Evolutionary conservation across 1,284 basidiomycete species (phyloP).

Genomic region (Apiotrichum domesticum): DNA sequence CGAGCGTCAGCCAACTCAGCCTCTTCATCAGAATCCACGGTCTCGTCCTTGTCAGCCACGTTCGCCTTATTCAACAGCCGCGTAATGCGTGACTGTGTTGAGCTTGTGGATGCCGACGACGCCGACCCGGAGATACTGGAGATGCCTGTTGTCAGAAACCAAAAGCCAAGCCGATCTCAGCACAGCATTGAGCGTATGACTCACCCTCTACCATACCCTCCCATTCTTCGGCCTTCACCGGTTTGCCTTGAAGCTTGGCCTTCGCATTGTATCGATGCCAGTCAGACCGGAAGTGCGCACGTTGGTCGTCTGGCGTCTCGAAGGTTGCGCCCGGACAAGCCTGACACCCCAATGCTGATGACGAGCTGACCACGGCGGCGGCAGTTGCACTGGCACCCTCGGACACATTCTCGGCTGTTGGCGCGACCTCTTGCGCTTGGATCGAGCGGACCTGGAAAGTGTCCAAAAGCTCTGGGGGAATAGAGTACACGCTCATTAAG

Average conservation of each 20-base stretch:
- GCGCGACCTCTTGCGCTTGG: conserved; percentile 26
- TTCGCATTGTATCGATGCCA: conserved; percentile 99
- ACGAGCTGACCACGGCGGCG: conserved; percentile 11
- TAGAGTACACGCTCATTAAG: conserved; percentile 52
- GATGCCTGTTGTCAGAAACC: conserved; percentile 53
- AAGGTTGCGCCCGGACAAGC: conserved; percentile 70
- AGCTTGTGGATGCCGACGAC: conserved; percentile 56
- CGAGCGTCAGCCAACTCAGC: conserved; percentile 41
- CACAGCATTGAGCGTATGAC: conserved; percentile 18
- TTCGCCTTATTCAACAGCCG: conserved; percentile 59
- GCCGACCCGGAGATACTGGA: conserved; percentile 86
- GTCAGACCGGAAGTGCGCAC: conserved; percentile 84
- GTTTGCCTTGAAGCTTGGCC: conserved; percentile 57
- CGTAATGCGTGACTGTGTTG: conserved; percentile 48
- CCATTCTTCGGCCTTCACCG: conserved; percentile 67
- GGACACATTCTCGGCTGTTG: background rate
- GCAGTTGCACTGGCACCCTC: background rate
- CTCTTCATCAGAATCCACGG: conserved; percentile 35
- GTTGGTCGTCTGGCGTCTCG: conserved; percentile 69
- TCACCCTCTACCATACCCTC: conserved; percentile 69
- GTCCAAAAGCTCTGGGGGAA: conserved; percentile 62
- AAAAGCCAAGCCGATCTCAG: background rate
- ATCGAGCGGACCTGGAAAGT: conserved; percentile 57
- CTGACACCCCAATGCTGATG: conserved; percentile 56
- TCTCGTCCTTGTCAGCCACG: conserved; percentile 21